Base-by-base conservation (phyloP, 2,329 filamentous ascomycete genomes). In the Scolecobasidium constrictum region DNA sequence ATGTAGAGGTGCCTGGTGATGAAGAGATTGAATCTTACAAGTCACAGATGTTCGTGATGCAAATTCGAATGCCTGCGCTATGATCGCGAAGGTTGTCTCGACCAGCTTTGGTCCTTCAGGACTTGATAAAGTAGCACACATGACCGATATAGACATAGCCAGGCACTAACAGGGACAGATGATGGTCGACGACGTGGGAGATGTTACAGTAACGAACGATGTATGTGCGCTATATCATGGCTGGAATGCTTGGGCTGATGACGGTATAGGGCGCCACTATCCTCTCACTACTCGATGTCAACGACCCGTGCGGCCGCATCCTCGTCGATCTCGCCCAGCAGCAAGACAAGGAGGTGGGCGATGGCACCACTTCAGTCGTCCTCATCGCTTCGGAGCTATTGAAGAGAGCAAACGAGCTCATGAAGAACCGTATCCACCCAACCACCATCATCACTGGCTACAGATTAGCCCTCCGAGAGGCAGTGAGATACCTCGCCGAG, bases 101-200 rank as follows among this genome's bases (percentile, higher is more conserved):
- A 94, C 86, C 66, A 98, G 92, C 13, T 98, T 98, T 61, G 92
- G 92, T 44, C 92, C 92, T 40, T 94, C 86, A 49, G 92, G 92
- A 38, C 76, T 98, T 52, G 92, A 98, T 64, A 98, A 98, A n/a
- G n/a, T n/a, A n/a, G n/a, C n/a, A n/a, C n/a, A n/a, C n/a, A n/a
- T n/a, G n/a, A n/a, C n/a, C n/a, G n/a, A n/a, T n/a, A n/a, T n/a
- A n/a, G n/a, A n/a, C n/a, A n/a, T n/a, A n/a, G n/a, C n/a, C n/a
- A n/a, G n/a, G n/a, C n/a, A n/a, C n/a, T n/a, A n/a, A n/a, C n/a
- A n/a, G n/a, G 26, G 9, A 7, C 26, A 31, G 77, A 98, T 98
- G 92, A 96, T 98, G 92, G 92, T 98, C 56, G 92, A 98, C 68
- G 92, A 98, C 62, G 96, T 98, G 63, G 92, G 92, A 59, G 92